Evolutionary conservation across 331 rosid genomes (phyloP), one percentile per base, ranked within the genome.

Genomic region (Acacia concinna): DNA sequence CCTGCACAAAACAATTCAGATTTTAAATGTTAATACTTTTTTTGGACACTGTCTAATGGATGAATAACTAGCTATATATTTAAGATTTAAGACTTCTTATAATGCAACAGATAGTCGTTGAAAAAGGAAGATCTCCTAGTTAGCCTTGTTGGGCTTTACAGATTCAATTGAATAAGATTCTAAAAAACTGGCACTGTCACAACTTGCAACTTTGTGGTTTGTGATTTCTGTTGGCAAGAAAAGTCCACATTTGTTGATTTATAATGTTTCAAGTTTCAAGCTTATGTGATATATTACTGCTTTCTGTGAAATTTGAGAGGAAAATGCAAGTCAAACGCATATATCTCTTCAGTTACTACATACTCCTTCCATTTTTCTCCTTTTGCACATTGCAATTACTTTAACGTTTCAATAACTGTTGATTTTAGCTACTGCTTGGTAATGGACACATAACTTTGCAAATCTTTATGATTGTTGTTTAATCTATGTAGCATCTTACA

Each of bases 71-170:
- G 77, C 23, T 66, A 49, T 76, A 30, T 66, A 59, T 67, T 75
- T 27, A 47, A 66, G 35, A 71, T 59, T 30, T 62, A 66, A 66
- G 63, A 34, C 52, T 31, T n/a, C 49, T 2, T 73, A 25, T 37
- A 25, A 57, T 25, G 43, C 49, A 49, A 68, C 71, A 43, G 71
- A 76, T 35, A 64, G 76, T 23, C 63, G 7, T 47, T 46, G 77
- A 47, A 79, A 79, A 57, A 49, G 15, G 34, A 57, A 67, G 71
- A 67, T 79, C 75, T 31, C 47, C 59, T 40, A 43, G 35, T 77
- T 82, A 72, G 84, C 21, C 75, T 73, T 51, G 64, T 86, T 68
- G 56, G 46, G 49, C 47, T 69, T 68, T 83, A 35, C 41, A 28
- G 69, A 70, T 80, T 77, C 83, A 73, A 73, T 32, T 73, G 52